These are phyloP conservation scores for Colletotrichum cuscutae DNA, from an alignment of 2,329 filamentous ascomycete species.

Conservation along the genomic window DNA sequence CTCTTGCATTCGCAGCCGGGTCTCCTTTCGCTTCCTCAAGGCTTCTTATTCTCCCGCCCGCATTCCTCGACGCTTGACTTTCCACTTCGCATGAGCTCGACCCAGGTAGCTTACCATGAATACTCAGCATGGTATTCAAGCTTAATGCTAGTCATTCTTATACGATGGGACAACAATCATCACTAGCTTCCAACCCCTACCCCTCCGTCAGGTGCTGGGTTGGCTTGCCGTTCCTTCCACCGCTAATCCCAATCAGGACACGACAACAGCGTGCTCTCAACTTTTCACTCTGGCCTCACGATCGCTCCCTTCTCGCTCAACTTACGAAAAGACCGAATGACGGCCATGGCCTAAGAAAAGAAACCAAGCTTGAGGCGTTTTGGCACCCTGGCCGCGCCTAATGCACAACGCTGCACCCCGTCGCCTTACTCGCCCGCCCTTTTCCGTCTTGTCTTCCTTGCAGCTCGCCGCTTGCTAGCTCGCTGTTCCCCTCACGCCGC, in stretches of 20 bases:
- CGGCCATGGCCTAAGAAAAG: slow-evolving; percentile 13
- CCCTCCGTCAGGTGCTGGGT: background rate
- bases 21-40: background rate
- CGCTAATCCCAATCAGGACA: background rate
- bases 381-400: slow-evolving; percentile 2
- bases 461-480: slow-evolving; percentile 17
- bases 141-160: background rate
- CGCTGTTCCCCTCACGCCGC: slow-evolving; percentile 8
- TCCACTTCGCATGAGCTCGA: background rate
- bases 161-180: background rate
- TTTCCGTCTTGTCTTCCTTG: slow-evolving; percentile 8
- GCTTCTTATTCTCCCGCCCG: background rate
- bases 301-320: background rate
- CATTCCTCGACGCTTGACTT: background rate
- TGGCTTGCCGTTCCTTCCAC: background rate
- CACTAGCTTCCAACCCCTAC: too few species aligned
- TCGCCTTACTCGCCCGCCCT: background rate
- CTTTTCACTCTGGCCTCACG: background rate
- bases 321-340: background rate
- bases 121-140: background rate
- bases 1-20: too few species aligned
- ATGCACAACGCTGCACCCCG: background rate
- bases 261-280: background rate
- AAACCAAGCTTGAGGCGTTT: slow-evolving; percentile 21
- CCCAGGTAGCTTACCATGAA: too few species aligned